Base-by-base conservation (phyloP, 352 stramenopile genomes). In the Phytopythium ostracodes region DNA sequence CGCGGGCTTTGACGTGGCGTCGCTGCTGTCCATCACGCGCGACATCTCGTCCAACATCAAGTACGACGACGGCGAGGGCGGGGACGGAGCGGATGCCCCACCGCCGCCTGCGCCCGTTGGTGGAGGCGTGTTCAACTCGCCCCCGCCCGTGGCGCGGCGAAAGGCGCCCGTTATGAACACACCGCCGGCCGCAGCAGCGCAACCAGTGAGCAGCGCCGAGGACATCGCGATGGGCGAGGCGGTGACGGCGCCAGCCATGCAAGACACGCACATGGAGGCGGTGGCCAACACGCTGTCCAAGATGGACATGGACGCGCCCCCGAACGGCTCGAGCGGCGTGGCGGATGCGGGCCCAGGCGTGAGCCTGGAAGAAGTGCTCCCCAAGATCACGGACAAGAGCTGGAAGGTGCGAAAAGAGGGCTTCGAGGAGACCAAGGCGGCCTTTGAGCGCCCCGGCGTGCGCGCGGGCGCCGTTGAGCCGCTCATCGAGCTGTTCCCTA, bases 371-470 rank as follows among this genome's bases (percentile, higher is more conserved):
- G 64, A 52, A 6, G 46, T 94, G 4, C 51, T 90, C 31, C 66
- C 71, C 17, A 81, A 91, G 54, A 24, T 94, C 52, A 73, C 70
- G 17, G 85, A 96, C 57, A 94, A 92, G 69, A 92, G 91, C 69
- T 96, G 87, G 87, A 94, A 94, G 72, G 63, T 87, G 18, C 76
- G 87, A 10, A 96, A 94, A 76, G 79, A 90, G 68, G 87, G 71
- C 0, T 94, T 86, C 57, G 87, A 94, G 25, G 61, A 89, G 40
- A 64, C 92, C 50, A 96, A 91, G 54, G 60, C 68, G 14, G 55
- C 80, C 40, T 89, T 86, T 38, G 84, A 92, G 44, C 75, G 73
- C 47, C 59, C 67, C 15, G 76, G 68, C 46, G 67, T 80, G 17
- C 66, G 75, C 24, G 71, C 67, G 8, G 73, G 74, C 24, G 75